These are phyloP conservation scores for Crucibulum laeve DNA, from an alignment of 768 basidiomycete species.

Conservation along the genomic window DNA sequence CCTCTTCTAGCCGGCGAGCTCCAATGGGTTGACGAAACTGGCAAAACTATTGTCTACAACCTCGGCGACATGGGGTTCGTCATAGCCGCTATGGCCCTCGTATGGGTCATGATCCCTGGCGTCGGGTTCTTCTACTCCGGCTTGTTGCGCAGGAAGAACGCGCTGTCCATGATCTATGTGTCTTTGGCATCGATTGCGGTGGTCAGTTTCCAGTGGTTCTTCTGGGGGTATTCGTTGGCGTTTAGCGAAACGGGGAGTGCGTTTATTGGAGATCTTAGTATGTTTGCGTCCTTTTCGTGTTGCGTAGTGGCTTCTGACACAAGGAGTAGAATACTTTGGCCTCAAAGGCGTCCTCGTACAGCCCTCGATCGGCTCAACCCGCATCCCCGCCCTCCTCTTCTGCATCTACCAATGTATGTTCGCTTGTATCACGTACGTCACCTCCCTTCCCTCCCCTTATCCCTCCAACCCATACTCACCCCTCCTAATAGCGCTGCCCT, in stretches of 20 bases:
- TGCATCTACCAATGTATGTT: slow-evolving; percentile 90
- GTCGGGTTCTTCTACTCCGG: slow-evolving; percentile 91
- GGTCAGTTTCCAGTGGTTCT: slow-evolving; percentile 94
- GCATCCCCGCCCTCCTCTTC: slow-evolving; percentile 73
- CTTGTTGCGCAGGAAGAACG: slow-evolving; percentile 89
- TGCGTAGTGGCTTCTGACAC: slow-evolving; percentile 3
- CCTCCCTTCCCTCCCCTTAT: background rate
- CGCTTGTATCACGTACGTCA: slow-evolving; percentile 75
- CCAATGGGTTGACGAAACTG: slow-evolving; percentile 22
- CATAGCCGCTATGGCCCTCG: slow-evolving; percentile 71
- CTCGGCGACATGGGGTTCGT: slow-evolving; percentile 53
- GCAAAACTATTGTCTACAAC: slow-evolving; percentile 34
- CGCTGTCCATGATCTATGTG: slow-evolving; percentile 84
- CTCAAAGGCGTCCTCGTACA: slow-evolving; percentile 73
- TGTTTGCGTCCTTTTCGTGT: slow-evolving; percentile 17
- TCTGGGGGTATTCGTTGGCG: slow-evolving; percentile 93
- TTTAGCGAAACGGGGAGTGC: slow-evolving; percentile 72
- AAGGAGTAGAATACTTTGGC: slow-evolving; percentile 66
- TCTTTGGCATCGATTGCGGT: slow-evolving; percentile 73
- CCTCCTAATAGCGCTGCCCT: slow-evolving; percentile 62
- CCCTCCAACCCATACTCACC: slow-evolving; percentile 15
- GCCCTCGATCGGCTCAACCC: slow-evolving; percentile 67
- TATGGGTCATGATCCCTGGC: slow-evolving; percentile 83
- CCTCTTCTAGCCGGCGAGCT: slow-evolving; percentile 31
- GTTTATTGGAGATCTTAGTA: slow-evolving; percentile 87